Evolutionary conservation across 495 filamentous ascomycete genomes (phyloP), one percentile per base, ranked within the genome.

Genomic region (Oidiodendron maius): DNA sequence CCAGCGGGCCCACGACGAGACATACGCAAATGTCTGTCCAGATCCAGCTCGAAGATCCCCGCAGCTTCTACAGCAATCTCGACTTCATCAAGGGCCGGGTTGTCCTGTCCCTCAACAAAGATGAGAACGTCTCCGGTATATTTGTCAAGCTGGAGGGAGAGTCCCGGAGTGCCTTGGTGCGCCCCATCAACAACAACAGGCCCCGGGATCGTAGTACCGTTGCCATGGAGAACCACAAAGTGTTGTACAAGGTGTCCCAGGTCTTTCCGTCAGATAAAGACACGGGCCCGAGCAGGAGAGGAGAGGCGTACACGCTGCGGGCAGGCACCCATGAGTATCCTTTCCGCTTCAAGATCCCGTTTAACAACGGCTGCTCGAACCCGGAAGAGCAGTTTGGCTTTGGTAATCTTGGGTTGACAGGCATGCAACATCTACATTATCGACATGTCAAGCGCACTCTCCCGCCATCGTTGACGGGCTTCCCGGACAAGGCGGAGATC

Each of bases 101-200:
- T 15, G 61, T 90, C 15, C 65, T 97, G 39, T 63, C 69, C 16
- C 71, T 89, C 9, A 64, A 61, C 6, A 80, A 76, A 18, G 78
- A 81, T 44, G 78, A 86, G 49, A 76, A 78, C 21, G 74, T 98
- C 40, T 76, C 82, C 23, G 78, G 79, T 12, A 84, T 98, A 46
- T 77, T 89, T 30, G 91, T 96, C 53, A 98, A 98, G 69, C 75
- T 98, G 34, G 91, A 98, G 61, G 91, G 90, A 43, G 89, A 94
- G 64, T 87, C 84, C 52, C 73, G 75, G 41, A 90, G 88, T 18
- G 74, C 60, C 51, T 70, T 64, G 56, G 69, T 58, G 38, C 47
- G 64, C 2, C 68, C 63, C 1, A 45, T 46, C 36, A 51, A 58
- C 17, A 20, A 20, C 10, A 12, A 10, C 59, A 66, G 0, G 68